phyloP scores from a whole-genome alignment of 176 grass and related monocot genomes.

The Cenchrus fungigraminus region DNA sequence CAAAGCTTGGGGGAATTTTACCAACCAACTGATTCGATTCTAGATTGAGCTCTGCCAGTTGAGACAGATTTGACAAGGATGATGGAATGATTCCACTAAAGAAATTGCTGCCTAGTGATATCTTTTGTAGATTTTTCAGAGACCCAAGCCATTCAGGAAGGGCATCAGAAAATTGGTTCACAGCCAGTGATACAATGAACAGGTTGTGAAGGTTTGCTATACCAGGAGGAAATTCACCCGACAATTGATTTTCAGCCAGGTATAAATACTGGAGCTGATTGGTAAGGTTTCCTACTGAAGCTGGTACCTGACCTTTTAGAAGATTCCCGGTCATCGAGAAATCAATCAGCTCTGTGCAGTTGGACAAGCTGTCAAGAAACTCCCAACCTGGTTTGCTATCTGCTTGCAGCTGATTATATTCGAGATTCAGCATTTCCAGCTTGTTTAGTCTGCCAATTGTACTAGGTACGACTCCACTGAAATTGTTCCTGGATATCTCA shows the following conservation, averaged over 20 bases:
- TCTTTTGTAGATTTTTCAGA: background rate
- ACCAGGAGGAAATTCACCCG: background rate
- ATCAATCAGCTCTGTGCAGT: background rate
- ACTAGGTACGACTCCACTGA: conserved; percentile 7
- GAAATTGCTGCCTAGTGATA: background rate
- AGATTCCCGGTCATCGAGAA: background rate
- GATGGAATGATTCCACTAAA: conserved; percentile 19
- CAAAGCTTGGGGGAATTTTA: too few species aligned
- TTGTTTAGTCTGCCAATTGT: conserved; percentile 15
- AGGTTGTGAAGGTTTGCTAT: background rate
- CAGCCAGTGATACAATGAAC: background rate
- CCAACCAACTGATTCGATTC: too few species aligned
- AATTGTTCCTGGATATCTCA: conserved; percentile 13
- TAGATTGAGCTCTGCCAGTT: too few species aligned
- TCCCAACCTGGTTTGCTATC: background rate
- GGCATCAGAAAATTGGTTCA: background rate
- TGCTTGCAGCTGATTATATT: background rate
- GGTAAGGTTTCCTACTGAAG: background rate
- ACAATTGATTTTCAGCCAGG: background rate
- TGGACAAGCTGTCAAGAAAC: background rate
- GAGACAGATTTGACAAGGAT: too few species aligned
- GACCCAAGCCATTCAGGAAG: background rate
- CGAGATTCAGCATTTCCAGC: background rate
- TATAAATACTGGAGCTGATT: background rate
- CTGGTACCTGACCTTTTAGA: background rate